Base-by-base conservation (phyloP, 257 asterid genomes). In the Scutellaria minor region DNA sequence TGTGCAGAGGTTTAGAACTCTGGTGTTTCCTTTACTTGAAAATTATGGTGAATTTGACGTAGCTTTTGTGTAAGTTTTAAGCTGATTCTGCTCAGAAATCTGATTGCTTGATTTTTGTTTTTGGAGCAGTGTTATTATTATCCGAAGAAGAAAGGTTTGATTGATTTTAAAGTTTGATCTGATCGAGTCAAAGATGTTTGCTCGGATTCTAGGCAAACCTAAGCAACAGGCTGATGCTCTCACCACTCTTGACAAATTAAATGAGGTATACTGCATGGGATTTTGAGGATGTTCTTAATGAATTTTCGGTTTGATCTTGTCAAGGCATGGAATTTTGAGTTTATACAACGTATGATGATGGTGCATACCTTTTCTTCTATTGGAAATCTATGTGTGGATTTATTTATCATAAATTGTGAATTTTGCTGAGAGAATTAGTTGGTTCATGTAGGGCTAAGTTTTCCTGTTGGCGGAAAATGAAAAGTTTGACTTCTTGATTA, bases 211-310 rank as follows among this genome's bases (percentile, higher is more conserved):
- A 50, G 82, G 95, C 39, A 89, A 87, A 82, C 82, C 91, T 22
- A 91, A 89, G 86, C 80, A 78, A 71, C 90, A 87, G 85, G 55
- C 77, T 24, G 78, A 60, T 86, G 85, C 89, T 72, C 85, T 91
- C 75, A 45, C 81, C 27, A 72, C 88, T 60, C 76, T 91, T 6
- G 95, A 87, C 59, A 85, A 89, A 78, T 78, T 91, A 58, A 83
- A 82, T 54, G 95, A 91, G 93, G 96, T 89, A 87, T 46, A 45
- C 24, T n/a, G 46, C 50, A 1, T 71, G 63, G 24, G 41, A 15
- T 61, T 56, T 35, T 24, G 51, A 7, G 14, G 39, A 6, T 12
- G n/a, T 48, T 22, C 5, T 48, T 18, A 3, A 44, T 74, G 44
- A 37, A 63, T 66, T 31, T 22, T 20, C 37, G 2, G 52, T 9